Conservation (phyloP, 768 basidiomycete genomes). For the Pulveroboletus ravenelii region DNA sequence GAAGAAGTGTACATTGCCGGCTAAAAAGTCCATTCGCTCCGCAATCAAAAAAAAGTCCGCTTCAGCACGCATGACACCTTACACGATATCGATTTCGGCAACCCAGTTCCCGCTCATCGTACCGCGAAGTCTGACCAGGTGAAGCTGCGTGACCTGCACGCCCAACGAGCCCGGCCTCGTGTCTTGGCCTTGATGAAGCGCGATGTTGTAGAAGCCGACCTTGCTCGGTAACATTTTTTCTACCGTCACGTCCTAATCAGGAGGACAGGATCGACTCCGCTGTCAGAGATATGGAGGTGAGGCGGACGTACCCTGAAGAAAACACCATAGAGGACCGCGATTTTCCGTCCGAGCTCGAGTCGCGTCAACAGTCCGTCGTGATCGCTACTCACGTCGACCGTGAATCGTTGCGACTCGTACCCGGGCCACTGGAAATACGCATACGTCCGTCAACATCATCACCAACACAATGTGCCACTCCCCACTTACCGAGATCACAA, state of each 20-base stretch:
- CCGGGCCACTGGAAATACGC: constrained; percentile 7
- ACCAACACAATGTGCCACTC: not conserved
- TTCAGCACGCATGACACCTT: not conserved
- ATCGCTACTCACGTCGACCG: not conserved
- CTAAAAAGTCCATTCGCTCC: too few relatives aligned
- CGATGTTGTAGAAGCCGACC: constrained; percentile 1
- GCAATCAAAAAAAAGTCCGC: too few relatives aligned
- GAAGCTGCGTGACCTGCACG: constrained; percentile 6
- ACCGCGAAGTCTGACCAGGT: constrained; percentile 3
- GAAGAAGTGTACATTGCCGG: too few relatives aligned
- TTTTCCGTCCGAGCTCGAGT: not conserved
- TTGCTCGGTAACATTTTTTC: not conserved
- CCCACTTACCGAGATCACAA: constrained; percentile 3
- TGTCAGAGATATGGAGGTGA: not conserved
- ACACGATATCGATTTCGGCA: constrained; percentile 11
- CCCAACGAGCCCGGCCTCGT: not conserved
- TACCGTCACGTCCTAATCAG: not conserved
- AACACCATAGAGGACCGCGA: not conserved
- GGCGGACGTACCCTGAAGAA: not conserved
- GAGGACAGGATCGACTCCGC: not conserved
- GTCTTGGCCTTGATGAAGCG: constrained; percentile 6
- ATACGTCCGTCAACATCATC: not conserved
- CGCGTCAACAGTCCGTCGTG: constrained; percentile 1
- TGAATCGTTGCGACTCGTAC: not conserved
- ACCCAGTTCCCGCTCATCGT: constrained; percentile 1